phyloP scores from a whole-genome alignment of 106 monocot species.

The Triglochin maritima region DNA sequence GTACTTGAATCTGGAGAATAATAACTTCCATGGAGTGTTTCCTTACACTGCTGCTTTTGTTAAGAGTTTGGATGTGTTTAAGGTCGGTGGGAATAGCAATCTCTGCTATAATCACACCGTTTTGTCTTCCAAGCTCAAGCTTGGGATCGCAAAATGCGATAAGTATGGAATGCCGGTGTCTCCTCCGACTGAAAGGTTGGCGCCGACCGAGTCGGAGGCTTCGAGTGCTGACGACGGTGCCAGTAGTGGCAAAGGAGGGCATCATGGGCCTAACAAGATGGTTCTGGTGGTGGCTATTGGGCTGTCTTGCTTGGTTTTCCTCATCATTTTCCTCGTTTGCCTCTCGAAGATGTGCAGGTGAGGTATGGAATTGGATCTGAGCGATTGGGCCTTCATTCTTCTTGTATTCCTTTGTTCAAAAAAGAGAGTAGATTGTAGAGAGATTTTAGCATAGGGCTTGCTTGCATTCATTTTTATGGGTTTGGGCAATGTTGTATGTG shows the following conservation, averaged over 20 bases:
- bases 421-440: too few species aligned
- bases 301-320: conserved; percentile 51
- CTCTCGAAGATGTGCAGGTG: conserved; percentile 59
- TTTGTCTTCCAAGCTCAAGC: conserved; percentile 49
- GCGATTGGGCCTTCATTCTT: too few species aligned
- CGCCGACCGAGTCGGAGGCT: conserved; percentile 18
- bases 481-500: too few species aligned
- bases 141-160: conserved; percentile 80
- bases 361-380: background rate
- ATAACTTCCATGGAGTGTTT: conserved; percentile 65
- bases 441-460: too few species aligned
- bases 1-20: conserved; percentile 55
- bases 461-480: too few species aligned
- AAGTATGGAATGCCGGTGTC: conserved; percentile 54
- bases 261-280: conserved; percentile 48
- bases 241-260: conserved; percentile 10
- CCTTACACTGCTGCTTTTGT: conserved; percentile 73
- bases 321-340: conserved; percentile 57
- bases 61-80: conserved; percentile 39
- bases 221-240: conserved; percentile 12
- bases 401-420: too few species aligned
- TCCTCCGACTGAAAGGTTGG: conserved; percentile 32
- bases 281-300: conserved; percentile 71
- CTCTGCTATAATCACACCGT: conserved; percentile 69
- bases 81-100: conserved; percentile 52